Base-by-base conservation (phyloP, 768 basidiomycete genomes). In the Chalciporus chontae region DNA sequence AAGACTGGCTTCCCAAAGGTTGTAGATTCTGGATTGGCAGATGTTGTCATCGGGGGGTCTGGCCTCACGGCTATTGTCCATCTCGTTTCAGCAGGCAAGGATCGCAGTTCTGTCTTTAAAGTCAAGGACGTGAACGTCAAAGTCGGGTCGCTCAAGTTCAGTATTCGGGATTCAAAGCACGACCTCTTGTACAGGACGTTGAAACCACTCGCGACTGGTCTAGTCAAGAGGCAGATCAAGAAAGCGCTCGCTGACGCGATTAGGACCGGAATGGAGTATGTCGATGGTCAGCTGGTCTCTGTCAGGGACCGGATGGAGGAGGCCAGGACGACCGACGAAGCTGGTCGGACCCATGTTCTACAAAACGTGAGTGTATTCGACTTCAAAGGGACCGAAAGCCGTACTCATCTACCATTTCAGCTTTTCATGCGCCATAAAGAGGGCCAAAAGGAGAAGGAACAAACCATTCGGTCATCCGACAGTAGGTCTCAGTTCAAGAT, bases 131-230 rank as follows among this genome's bases (percentile, higher is more conserved):
- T 90, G 17, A 68, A 81, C 40, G 87, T 90, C 66, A 90, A 91
- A 63, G 85, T 97, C 47, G 90, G 88, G 60, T 77, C 83, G 14
- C 79, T 98, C 60, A 93, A 88, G 71, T 95, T 94, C 71, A 80
- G 83, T 21, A 90, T 99, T 59, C 82, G 92, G 5, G 94, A 97
- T 56, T 80, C 86, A 54, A 94, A 94, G 70, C 93, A 96, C 70
- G 88, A 93, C 60, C 69, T 87, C 21, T 66, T 94, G 54, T 95
- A 94, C 77, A 92, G 88, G 75, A 85, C 89, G 0, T 57, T 96
- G 34, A 81, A 79, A 46, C 85, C 87, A 4, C 76, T 93, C 36
- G 89, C 89, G 11, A 92, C 83, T 2, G 81, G 80, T 6, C 72
- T 96, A 34, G 83, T 99, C 60, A 94, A 94, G 78, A 79, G 75